Conservation (phyloP, 2,329 filamentous ascomycete genomes). For the Epichloe glyceriae region DNA sequence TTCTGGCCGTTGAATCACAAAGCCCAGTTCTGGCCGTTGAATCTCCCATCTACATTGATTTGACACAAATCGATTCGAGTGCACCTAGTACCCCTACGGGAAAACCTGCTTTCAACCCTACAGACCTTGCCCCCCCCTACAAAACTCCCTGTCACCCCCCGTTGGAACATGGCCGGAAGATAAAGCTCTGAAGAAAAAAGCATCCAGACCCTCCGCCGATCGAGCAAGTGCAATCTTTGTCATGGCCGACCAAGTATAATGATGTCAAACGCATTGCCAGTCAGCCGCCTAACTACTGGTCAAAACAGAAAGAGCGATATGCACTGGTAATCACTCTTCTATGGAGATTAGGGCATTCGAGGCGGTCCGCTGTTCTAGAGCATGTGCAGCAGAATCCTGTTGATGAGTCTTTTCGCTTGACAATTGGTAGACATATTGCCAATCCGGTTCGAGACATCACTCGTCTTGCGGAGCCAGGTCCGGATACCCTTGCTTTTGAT, state of each 20-base stretch:
- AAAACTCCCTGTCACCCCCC: slow-evolving; percentile 3
- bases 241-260: slow-evolving; percentile 3
- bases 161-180: neutral
- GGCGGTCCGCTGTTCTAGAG: slow-evolving; percentile 16
- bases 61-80: slow-evolving; percentile 14
- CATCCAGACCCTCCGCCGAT: neutral
- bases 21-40: slow-evolving; percentile 9
- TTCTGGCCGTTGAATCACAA: too few species aligned
- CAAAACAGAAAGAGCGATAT: slow-evolving; percentile 16
- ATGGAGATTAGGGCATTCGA: slow-evolving; percentile 17
- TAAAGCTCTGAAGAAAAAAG: neutral
- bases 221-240: neutral
- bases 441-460: slow-evolving; percentile 7
- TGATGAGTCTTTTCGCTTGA: slow-evolving; percentile 3
- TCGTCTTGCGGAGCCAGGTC: slow-evolving; percentile 5
- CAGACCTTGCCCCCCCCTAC: slow-evolving; percentile 15
- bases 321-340: slow-evolving; percentile 18
- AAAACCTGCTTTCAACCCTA: neutral
- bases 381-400: slow-evolving; percentile 12
- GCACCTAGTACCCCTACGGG: slow-evolving; percentile 6
- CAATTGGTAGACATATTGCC: slow-evolving; percentile 5
- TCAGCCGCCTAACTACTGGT: slow-evolving; percentile 12
- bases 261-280: slow-evolving; percentile 11
- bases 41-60: slow-evolving; percentile 15
- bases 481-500: slow-evolving; percentile 16